These are phyloP conservation scores for Paraphoma chrysanthemicola DNA, from an alignment of 2,329 filamentous ascomycete species.

Conservation along the genomic window DNA sequence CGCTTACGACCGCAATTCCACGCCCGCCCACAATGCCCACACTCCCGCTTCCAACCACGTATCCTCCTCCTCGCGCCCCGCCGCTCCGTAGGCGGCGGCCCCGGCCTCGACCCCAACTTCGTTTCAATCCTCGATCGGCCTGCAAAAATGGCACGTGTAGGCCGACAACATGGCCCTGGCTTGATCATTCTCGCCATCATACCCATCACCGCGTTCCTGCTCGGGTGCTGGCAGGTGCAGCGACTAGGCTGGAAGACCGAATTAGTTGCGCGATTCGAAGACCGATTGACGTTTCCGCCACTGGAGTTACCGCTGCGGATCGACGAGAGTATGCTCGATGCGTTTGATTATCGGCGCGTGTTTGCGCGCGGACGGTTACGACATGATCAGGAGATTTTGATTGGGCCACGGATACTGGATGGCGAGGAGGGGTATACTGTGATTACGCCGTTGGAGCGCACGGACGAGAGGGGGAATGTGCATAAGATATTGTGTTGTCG, in stretches of 20 bases:
- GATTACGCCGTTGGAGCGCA: slow-evolving; percentile 85
- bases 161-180: slow-evolving; percentile 78
- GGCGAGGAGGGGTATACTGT: slow-evolving; percentile 92
- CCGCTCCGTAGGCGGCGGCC: slow-evolving; percentile 39
- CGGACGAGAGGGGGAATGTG: slow-evolving; percentile 53
- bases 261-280: slow-evolving; percentile 88
- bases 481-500: slow-evolving; percentile 82
- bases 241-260: slow-evolving; percentile 94
- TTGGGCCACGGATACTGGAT: slow-evolving; percentile 88
- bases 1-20: slow-evolving; percentile 42
- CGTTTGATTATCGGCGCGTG: slow-evolving; percentile 92
- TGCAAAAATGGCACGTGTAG: slow-evolving; percentile 76
- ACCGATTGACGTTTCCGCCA: slow-evolving; percentile 84
- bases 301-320: slow-evolving; percentile 84
- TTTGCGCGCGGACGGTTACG: slow-evolving; percentile 74
- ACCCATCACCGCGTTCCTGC: slow-evolving; percentile 84
- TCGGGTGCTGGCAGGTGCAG: slow-evolving; percentile 96
- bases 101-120: slow-evolving; percentile 77
- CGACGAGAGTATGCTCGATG: slow-evolving; percentile 79
- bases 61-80: slow-evolving; percentile 21
- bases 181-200: slow-evolving; percentile 85
- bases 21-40: slow-evolving; percentile 45
- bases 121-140: slow-evolving; percentile 87
- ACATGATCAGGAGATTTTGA: slow-evolving; percentile 95
- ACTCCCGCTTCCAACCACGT: slow-evolving; percentile 25